A percentile compares a stretch with the other conserved stretches of the same genome.
Conservation (phyloP, 1,139 yeast genomes). For the Blastobotrys apis region DNA sequence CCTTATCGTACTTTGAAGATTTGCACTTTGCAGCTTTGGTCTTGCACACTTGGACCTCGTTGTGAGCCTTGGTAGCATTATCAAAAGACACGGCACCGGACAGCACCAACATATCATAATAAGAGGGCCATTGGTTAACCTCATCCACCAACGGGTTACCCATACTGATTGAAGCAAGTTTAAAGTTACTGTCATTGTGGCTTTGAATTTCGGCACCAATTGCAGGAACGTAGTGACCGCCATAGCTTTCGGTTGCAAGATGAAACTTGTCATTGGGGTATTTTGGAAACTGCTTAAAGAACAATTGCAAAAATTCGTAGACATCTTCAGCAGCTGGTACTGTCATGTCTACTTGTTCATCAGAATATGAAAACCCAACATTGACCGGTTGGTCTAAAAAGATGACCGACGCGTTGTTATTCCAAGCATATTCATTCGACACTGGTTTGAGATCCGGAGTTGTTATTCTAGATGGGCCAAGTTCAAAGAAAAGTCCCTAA, state of each 20-base stretch:
- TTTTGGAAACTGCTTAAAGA: slow-evolving; percentile 88
- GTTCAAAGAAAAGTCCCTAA: slow-evolving; percentile 60
- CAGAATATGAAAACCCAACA: slow-evolving; percentile 44
- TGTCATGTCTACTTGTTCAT: slow-evolving; percentile 14
- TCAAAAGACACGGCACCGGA: slow-evolving; percentile 48
- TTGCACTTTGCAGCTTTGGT: neutral
- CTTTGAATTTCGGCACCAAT: slow-evolving; percentile 82
- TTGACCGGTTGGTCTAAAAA: slow-evolving; percentile 73
- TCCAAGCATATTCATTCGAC: slow-evolving; percentile 65
- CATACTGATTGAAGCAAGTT: slow-evolving; percentile 80
- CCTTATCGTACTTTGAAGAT: neutral
- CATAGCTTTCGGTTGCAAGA: slow-evolving; percentile 96
- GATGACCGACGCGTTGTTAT: slow-evolving; percentile 61
- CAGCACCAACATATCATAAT: slow-evolving; percentile 48
- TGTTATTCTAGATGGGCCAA: slow-evolving; percentile 59
- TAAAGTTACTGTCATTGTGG: slow-evolving; percentile 71
- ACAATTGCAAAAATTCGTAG: slow-evolving; percentile 82
- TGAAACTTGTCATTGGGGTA: slow-evolving; percentile 72
- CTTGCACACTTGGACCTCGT: neutral
- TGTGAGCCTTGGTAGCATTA: neutral
- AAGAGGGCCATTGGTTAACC: slow-evolving; percentile 68
- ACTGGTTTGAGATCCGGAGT: slow-evolving; percentile 37
- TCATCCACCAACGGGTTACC: slow-evolving; percentile 97
- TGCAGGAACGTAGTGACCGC: slow-evolving; percentile 94
- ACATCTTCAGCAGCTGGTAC: slow-evolving; percentile 92